These are phyloP conservation scores for Cyclocybe aegerita DNA, from an alignment of 768 basidiomycete species.

Conservation along the genomic window DNA sequence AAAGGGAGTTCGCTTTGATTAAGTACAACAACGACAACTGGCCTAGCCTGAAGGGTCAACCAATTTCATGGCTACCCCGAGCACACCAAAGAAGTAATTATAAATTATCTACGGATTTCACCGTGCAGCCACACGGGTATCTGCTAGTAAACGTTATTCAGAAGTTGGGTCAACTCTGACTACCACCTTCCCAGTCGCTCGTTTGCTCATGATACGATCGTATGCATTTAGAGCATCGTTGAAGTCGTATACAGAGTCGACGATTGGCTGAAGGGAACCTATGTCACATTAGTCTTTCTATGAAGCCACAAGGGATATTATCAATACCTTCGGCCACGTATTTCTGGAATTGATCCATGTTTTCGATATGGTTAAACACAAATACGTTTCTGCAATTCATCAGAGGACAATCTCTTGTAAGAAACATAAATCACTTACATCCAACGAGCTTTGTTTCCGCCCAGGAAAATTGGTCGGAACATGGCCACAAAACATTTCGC, in stretches of 20 bases:
- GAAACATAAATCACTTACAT: constrained; percentile 33
- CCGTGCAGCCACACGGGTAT: too few relatives aligned
- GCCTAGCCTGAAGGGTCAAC: too few relatives aligned
- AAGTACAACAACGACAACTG: too few relatives aligned
- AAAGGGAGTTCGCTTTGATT: too few relatives aligned
- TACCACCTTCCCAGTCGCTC: constrained; percentile 65
- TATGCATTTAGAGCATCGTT: constrained; percentile 60
- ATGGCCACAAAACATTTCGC: constrained; percentile 31
- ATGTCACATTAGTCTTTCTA: background rate
- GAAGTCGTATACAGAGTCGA: constrained; percentile 61
- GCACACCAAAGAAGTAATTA: too few relatives aligned
- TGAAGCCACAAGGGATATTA: background rate
- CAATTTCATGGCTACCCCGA: too few relatives aligned
- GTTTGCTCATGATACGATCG: constrained; percentile 50
- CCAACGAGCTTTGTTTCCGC: constrained; percentile 47
- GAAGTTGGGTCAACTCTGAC: constrained; percentile 40
- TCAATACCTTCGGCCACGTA: constrained; percentile 42
- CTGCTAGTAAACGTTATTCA: constrained; percentile 7
- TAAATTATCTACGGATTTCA: too few relatives aligned
- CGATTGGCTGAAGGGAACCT: constrained; percentile 50
- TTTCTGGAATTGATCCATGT: constrained; percentile 30
- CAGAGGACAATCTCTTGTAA: background rate
- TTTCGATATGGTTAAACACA: constrained; percentile 23
- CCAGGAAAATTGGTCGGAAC: constrained; percentile 45
- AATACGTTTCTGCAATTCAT: constrained; percentile 21